Conservation (phyloP, 495 filamentous ascomycete species). For the Talaromyces thailandensis region DNA sequence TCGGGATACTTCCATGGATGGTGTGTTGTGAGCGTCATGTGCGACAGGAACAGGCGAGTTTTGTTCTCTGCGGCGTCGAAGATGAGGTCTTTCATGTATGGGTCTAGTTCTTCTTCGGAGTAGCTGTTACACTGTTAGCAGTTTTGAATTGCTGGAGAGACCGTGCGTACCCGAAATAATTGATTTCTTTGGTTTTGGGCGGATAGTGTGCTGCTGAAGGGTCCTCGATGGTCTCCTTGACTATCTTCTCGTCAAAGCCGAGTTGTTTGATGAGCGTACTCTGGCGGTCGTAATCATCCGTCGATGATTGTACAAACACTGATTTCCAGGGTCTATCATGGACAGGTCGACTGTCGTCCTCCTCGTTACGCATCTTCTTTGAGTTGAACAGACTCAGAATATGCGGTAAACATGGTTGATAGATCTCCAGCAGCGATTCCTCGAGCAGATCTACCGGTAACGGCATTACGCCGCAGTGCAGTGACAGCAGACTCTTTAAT, state of each 20-base stretch:
- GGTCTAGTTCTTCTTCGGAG: constrained; percentile 32
- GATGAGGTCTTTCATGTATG: constrained; percentile 35
- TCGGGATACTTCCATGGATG: constrained; percentile 33
- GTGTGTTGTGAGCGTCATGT: constrained; percentile 38
- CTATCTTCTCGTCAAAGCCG: constrained; percentile 29
- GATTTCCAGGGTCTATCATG: constrained; percentile 28
- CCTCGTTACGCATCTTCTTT: constrained; percentile 13
- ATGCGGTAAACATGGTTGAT: constrained; percentile 38
- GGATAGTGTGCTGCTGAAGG: constrained; percentile 20
- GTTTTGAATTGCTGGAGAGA: neutral
- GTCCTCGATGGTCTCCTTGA: constrained; percentile 21
- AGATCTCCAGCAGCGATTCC: constrained; percentile 30
- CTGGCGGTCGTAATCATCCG: constrained; percentile 36
- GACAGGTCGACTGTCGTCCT: neutral
- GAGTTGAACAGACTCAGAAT: constrained; percentile 34
- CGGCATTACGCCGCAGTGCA: constrained; percentile 36
- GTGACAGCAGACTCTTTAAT: constrained; percentile 35
- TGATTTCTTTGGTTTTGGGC: constrained; percentile 22
- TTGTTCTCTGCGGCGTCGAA: constrained; percentile 28
- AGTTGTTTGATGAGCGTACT: constrained; percentile 25
- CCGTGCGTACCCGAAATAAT: constrained; percentile 30
- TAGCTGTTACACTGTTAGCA: constrained; percentile 10
- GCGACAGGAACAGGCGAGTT: constrained; percentile 37
- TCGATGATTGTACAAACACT: constrained; percentile 38
- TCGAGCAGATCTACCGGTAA: constrained; percentile 37